Evolutionary conservation across 345 rosid genomes (phyloP), one percentile per base, ranked within the genome.

Genomic region (Melastoma malabathricum): DNA sequence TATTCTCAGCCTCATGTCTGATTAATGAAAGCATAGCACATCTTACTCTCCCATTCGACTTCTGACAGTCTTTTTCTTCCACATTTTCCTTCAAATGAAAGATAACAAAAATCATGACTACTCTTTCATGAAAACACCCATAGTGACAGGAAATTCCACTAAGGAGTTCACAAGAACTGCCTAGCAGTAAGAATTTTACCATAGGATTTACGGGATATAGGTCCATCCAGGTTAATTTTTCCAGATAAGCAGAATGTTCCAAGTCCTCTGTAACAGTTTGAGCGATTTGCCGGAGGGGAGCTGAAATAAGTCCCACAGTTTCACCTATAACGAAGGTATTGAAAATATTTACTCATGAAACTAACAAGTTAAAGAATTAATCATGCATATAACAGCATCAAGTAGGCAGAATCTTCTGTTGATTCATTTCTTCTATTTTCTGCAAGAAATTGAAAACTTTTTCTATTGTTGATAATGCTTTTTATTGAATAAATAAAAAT

Each of bases 261-360:
- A 55, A 52, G 63, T 59, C 70, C 55, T 73, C 84, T 52, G 66
- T 68, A 47, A 75, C 60, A 18, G 65, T 57, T 52, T 47, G 53
- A 10, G 83, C 93, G 54, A 92, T 67, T 76, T 82, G 65, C 62
- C 68, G 70, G 62, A 92, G 57, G 51, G 96, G 82, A 69, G 80
- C 78, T 47, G 89, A 79, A 66, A 77, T 80, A 55, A 66, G 63
- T 56, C 98, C 98, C 57, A 92, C 59, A 46, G 86, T 63, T 18
- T 74, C 77, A 68, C 89, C 98, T 90, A 78, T 51, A 51, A 66
- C 65, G 20, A 25, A 16, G 46, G 54, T 27, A 27, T 6, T 27
- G 43, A 14, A 55, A 46, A 5, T 39, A 49, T n/a, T 43, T 13
- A 34, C 18, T 15, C 20, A 23, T 0, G 13, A 50, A 9, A 25